Base-by-base conservation (phyloP, 345 rosid species). In the Lepidium sativum region DNA sequence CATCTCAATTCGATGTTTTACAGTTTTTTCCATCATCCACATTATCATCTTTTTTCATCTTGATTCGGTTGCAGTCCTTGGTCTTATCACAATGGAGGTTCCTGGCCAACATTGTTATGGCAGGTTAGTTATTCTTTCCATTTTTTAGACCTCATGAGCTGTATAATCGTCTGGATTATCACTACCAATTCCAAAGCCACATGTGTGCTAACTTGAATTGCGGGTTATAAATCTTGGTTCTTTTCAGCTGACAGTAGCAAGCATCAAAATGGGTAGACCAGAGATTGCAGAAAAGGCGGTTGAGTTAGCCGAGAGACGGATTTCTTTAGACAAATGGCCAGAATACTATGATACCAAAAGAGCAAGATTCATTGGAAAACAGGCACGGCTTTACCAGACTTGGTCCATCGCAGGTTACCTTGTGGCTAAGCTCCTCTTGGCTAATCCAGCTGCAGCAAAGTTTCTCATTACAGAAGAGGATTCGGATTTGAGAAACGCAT, bases 21-120 rank as follows among this genome's bases (percentile, higher is more conserved):
- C 6, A 11, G 33, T 52, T 72, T 35, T 29, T 37, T 14, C 53
- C 39, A 2, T 59, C 44, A 48, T 67, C 60, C 54, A 48, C 20
- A 51, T 33, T 17, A 35, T 37, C 47, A 40, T 35, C 48, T 23
- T 14, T 8, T 27, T 60, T 54, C 23, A 67, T 51, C 44, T 76
- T 35, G 49, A 29, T 75, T 63, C 61, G 65, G 37, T 57, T 80
- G 83, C 85, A 91, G 98, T 34, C 87, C 96, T 9, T 91, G 98
- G 98, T 88, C 98, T 49, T 91, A 92, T 70, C 96, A 89, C 80
- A 92, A 92, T 70, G 98, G 85, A 65, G 98, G 98, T 42, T 73
- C 96, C 38, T 92, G 96, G 95, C 96, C 98, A 67, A 92, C 96
- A 61, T 68, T 92, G 79, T 84, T 92, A 58, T 89, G 98, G 96